Evolutionary conservation across 257 asterid genomes (phyloP), one percentile per base, ranked within the genome.

Genomic region (Leptodermis oblonga): DNA sequence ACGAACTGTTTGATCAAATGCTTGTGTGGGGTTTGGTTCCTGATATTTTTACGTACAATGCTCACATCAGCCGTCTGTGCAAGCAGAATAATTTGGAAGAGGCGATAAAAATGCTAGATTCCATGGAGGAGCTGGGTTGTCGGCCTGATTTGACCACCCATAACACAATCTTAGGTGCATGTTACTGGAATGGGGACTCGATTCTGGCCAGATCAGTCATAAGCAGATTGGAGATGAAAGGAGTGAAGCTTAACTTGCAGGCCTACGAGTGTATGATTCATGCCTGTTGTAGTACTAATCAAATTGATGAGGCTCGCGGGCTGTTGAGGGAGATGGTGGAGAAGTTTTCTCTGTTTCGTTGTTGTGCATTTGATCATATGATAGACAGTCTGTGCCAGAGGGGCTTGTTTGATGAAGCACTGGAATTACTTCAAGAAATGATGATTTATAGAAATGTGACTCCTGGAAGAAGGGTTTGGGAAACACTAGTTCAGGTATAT

Each of bases 1-100:
- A 87, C 52, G 74, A 87, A 43, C 68, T 89, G 95, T 89, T 92
- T 25, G 98, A 92, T 77, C 89, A 92, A 82, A 70, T 92, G 90
- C 89, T 92, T 73, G 89, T 87, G 37, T 63, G 69, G 48, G 96
- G 95, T 8, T 77, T 86, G 74, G 79, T 70, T 66, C 96, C 96
- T n/a, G 82, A 87, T 74, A 67, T 83, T 49, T 51, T 45, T 62
- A 92, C 94, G 11, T 92, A 82, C 81, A 92, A 82, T 75, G 77
- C 77, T 69, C 84, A 81, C 72, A 83, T 89, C 15, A 70, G 53
- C 56, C 86, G 94, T 28, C 73, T 87, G 73, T 86, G 95, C 45
- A 67, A 75, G 84, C 96, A 83, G 69, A 77, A 77, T 58, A 85
- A 86, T 80, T 73, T 77, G 39, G 88, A 80, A 1, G 87, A 87